phyloP scores from a whole-genome alignment of 257 asterid genomes.

The Solanum clarkiae region DNA sequence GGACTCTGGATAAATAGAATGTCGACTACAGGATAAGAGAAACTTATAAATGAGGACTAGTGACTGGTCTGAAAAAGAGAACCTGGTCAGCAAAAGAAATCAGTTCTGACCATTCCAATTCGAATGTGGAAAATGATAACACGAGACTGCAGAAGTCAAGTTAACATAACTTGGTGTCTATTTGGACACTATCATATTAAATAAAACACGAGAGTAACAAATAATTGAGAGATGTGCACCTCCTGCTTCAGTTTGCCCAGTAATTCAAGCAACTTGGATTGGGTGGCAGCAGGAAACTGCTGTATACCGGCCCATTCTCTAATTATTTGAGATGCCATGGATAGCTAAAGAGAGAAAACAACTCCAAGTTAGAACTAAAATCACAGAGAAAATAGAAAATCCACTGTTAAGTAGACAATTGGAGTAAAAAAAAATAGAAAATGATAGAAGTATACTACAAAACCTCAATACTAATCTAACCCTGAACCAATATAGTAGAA shows the following conservation, averaged over 20 bases:
- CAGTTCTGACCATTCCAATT: background rate
- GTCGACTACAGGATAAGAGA: background rate
- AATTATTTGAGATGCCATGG: conserved; percentile 65
- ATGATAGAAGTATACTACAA: background rate
- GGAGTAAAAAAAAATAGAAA: background rate
- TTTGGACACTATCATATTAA: background rate
- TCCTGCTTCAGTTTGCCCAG: conserved; percentile 63
- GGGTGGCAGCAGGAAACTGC: conserved; percentile 89
- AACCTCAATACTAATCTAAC: background rate
- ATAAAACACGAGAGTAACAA: background rate
- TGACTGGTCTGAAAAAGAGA: background rate
- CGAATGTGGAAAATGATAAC: background rate
- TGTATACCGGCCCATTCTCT: conserved; percentile 88
- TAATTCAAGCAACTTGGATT: conserved; percentile 75
- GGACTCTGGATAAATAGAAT: background rate
- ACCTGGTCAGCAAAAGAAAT: background rate
- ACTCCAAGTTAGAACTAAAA: background rate
- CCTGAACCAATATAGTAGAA: background rate
- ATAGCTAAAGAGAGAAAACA: conserved; percentile 14
- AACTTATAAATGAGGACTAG: background rate
- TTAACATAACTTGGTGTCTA: background rate
- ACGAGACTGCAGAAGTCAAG: background rate
- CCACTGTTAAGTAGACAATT: background rate
- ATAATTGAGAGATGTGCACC: conserved; percentile 25
- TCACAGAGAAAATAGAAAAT: background rate